Percentiles rank a stretch among this genome's conserved stretches.
phyloP scores from a whole-genome alignment of 345 rosid genomes.

The Citropsis articulata region DNA sequence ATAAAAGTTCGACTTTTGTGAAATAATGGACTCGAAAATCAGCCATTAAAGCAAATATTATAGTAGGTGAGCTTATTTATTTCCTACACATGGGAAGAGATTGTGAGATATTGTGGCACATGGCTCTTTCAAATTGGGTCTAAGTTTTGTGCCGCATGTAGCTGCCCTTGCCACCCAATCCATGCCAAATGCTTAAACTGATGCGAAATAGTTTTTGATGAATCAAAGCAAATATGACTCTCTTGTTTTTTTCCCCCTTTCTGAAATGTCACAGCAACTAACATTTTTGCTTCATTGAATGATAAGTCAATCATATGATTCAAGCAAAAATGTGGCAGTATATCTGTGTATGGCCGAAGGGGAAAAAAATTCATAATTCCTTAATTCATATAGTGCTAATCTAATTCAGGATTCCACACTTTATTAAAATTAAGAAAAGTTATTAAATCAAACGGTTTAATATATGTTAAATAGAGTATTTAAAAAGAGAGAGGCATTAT shows the following conservation, averaged over 20 bases:
- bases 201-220: background rate
- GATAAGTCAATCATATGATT: background rate
- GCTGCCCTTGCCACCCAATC: background rate
- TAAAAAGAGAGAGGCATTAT: background rate
- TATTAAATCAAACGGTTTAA: too few species aligned
- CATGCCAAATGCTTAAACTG: background rate
- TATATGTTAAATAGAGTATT: too few species aligned
- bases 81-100: background rate
- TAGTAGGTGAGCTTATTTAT: constrained; percentile 13
- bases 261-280: background rate
- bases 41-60: background rate
- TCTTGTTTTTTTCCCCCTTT: background rate
- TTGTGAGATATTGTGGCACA: background rate
- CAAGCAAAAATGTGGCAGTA: background rate
- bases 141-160: background rate
- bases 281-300: background rate
- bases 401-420: too few species aligned
- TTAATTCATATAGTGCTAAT: too few species aligned
- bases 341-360: background rate
- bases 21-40: background rate
- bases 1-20: background rate
- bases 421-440: too few species aligned
- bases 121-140: background rate
- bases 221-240: background rate
- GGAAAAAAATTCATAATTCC: too few species aligned